Conservation (phyloP, 306 rosid genomes). For the Lathyrus oleraceus region DNA sequence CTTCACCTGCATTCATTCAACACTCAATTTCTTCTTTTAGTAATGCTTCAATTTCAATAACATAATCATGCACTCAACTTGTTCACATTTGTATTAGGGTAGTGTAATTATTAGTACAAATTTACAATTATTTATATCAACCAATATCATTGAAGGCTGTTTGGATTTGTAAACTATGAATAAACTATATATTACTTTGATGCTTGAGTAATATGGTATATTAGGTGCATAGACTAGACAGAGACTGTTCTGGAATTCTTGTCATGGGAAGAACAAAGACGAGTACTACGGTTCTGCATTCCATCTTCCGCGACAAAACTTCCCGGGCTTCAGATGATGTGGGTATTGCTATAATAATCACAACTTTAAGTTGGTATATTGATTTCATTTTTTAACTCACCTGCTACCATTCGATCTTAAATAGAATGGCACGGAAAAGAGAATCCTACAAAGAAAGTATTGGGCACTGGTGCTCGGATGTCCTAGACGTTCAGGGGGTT, state of each 20-base stretch:
- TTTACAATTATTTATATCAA: too few species aligned
- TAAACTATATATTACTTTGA: neutral
- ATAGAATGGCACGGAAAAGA: conserved; percentile 46
- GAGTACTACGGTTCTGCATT: conserved; percentile 71
- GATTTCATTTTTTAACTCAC: conserved; percentile 23
- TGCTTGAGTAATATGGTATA: conserved; percentile 27
- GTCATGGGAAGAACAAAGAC: conserved; percentile 91
- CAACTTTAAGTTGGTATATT: conserved; percentile 27
- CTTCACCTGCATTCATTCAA: neutral
- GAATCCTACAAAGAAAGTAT: conserved; percentile 68
- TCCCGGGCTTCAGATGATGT: conserved; percentile 65
- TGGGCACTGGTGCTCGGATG: conserved; percentile 92
- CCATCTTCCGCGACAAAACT: conserved; percentile 86
- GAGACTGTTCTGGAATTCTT: conserved; percentile 83
- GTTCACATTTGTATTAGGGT: neutral
- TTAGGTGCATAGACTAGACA: conserved; percentile 88
- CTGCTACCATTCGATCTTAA: conserved; percentile 27
- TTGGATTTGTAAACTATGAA: too few species aligned
- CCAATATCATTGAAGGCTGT: neutral
- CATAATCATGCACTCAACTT: neutral
- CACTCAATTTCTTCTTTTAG: neutral
- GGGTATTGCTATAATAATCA: conserved; percentile 27
- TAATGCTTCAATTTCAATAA: neutral
- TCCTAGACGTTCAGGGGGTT: conserved; percentile 69
- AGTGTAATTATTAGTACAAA: too few species aligned